Base-by-base conservation (phyloP, 768 basidiomycete species). In the Agaricus sinodeliciosus region DNA sequence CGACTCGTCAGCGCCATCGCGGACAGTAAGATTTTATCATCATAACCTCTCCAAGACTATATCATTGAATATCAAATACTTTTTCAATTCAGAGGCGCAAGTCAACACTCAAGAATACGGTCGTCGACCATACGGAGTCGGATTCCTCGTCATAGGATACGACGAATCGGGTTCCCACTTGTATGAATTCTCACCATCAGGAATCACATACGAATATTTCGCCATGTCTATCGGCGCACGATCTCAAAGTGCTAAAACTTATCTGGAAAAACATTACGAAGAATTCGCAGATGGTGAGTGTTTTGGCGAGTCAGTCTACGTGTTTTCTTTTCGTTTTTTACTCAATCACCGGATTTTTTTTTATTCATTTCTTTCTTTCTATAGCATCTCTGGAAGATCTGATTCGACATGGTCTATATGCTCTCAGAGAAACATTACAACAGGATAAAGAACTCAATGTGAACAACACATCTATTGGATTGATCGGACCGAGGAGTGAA, bases 61-160 rank as follows among this genome's bases (percentile, higher is more conserved):
- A 22, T 22, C 22, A 22, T 3, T 22, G 22, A 22, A 22, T 22
- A n/a, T n/a, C n/a, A n/a, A n/a, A n/a, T n/a, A n/a, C n/a, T n/a
- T n/a, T n/a, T n/a, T n/a, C n/a, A n/a, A n/a, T n/a, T n/a, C n/a
- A n/a, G 95, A 94, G 81, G 95, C 96, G 0, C 96, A 99, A 69
- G 87, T 93, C 35, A 99, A 98, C 70, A 99, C 96, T 1, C 95
- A 98, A 72, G 91, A 96, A 68, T 98, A 99, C 65, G 96, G 96
- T 52, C 82, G 91, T 58, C 80, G 96, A 51, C 96, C 96, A 2
- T 99, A 99, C 61, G 96, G 96, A 67, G 96, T 99, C 9, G 96
- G 96, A 5, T 95, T 98, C 77, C 87, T 99, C 43, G 95, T 99
- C 58, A 87, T 96, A 58, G 96, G 96, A 9, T 82, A 88, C 62